Conservation (phyloP, 495 filamentous ascomycete genomes). For the Aspergillus steynii region DNA sequence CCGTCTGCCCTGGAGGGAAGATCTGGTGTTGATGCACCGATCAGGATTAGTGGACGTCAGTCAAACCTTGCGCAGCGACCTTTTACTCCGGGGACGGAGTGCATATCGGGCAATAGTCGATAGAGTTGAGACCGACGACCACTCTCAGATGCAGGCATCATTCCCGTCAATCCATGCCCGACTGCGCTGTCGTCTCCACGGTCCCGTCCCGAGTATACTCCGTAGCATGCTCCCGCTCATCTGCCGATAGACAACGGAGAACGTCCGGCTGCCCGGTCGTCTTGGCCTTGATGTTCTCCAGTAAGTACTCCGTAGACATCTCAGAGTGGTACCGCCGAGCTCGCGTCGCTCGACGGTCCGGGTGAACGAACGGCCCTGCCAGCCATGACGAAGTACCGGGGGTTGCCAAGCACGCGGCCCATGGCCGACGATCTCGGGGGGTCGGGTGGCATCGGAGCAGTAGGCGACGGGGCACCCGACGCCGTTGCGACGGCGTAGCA, state of each 20-base stretch:
- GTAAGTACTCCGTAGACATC: too few relatives aligned
- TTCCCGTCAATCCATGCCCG: not conserved
- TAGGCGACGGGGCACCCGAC: not conserved
- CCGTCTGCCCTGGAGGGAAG: not conserved
- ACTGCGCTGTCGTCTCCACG: not conserved
- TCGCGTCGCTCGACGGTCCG: too few relatives aligned
- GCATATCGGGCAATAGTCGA: not conserved
- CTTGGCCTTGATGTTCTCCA: not conserved
- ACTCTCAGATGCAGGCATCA: not conserved
- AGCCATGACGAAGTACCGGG: too few relatives aligned
- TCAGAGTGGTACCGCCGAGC: too few relatives aligned
- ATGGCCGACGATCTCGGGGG: not conserved
- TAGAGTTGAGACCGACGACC: not conserved
- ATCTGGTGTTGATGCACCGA: not conserved
- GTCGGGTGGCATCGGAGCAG: not conserved
- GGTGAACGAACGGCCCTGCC: too few relatives aligned
- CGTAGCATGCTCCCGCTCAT: not conserved
- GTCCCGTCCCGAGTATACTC: not conserved
- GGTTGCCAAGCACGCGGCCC: not conserved
- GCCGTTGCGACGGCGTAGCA: not conserved
- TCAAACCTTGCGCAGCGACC: not conserved
- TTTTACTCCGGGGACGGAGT: not conserved
- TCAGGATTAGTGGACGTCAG: not conserved
- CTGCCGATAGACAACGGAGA: not conserved
- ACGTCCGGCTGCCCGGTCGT: not conserved